phyloP scores from a whole-genome alignment of 768 basidiomycete genomes.

The Dioszegia crocea region DNA sequence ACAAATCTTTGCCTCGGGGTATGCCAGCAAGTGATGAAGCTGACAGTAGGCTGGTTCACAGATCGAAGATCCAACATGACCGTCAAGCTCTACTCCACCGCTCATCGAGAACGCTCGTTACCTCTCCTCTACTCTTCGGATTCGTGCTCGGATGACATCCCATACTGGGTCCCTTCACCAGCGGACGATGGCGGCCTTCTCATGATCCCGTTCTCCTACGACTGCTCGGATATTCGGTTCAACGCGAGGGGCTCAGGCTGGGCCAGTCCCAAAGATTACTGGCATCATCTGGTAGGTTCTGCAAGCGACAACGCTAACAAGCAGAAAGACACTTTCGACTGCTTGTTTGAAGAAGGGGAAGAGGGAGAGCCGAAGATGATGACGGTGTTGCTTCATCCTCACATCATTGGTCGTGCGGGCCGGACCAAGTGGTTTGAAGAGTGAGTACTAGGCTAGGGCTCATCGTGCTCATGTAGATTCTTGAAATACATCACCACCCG shows the following conservation, averaged over 20 bases:
- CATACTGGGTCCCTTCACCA: conserved; percentile 21
- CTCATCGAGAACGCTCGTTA: conserved; percentile 18
- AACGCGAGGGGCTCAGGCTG: conserved; percentile 25
- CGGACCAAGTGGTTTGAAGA: conserved; percentile 18
- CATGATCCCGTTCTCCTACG: conserved; percentile 28
- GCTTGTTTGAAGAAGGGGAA: conserved; percentile 24
- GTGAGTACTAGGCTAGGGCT: too few species aligned
- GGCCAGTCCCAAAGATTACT: conserved; percentile 30
- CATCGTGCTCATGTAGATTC: conserved; percentile 20
- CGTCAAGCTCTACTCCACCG: conserved; percentile 19
- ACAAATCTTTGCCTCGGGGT: conserved; percentile 31
- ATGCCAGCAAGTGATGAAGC: not conserved
- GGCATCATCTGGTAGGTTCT: conserved; percentile 19
- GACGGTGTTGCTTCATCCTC: conserved; percentile 35
- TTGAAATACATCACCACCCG: conserved; percentile 17
- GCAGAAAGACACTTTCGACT: conserved; percentile 26
- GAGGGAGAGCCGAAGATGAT: conserved; percentile 26
- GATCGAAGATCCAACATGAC: conserved; percentile 24
- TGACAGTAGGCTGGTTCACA: conserved; percentile 24
- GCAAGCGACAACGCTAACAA: not conserved
- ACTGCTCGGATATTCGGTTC: conserved; percentile 19
- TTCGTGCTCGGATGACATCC: conserved; percentile 21
- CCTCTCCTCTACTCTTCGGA: conserved; percentile 33
- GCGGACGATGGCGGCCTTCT: conserved; percentile 13
- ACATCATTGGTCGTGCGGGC: conserved; percentile 24